Evolutionary conservation across 805 yeast genomes (phyloP).

Genomic region (Metschnikowia lochheadii): DNA sequence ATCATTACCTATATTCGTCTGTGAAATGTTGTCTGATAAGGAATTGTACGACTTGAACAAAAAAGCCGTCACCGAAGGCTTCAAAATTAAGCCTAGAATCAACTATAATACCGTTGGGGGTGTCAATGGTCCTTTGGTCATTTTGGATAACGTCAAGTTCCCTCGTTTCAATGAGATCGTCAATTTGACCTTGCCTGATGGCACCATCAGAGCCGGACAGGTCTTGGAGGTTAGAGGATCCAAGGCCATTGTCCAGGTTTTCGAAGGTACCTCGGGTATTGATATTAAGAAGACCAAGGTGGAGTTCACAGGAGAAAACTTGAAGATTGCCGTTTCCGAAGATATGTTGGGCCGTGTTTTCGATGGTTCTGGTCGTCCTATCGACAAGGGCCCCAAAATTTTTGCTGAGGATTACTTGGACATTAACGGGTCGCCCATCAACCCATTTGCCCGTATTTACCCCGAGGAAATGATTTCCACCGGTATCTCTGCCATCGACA

Average conservation of each 20-base stretch:
- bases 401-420: constrained; percentile 98
- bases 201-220: constrained; percentile 92
- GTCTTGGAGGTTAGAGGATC: constrained; percentile 96
- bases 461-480: constrained; percentile 99
- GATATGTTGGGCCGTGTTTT: constrained; percentile 97
- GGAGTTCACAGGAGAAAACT: constrained; percentile 92
- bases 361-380: constrained; percentile 98
- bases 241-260: constrained; percentile 97
- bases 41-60: constrained; percentile 73
- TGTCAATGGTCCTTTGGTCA: constrained; percentile 97
- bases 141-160: constrained; percentile 45
- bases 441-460: constrained; percentile 96
- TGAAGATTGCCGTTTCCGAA: constrained; percentile 92
- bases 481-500: constrained; percentile 97
- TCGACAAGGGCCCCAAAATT: constrained; percentile 96
- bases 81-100: constrained; percentile 84
- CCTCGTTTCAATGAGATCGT: constrained; percentile 93
- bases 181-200: constrained; percentile 94
- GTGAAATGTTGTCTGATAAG: constrained; percentile 35
- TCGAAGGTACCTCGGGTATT: constrained; percentile 98
- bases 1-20: neutral
- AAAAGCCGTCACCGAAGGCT: constrained; percentile 87
- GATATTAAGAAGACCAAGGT: constrained; percentile 97
- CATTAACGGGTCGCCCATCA: constrained; percentile 98
- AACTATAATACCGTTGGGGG: constrained; percentile 97